Base-by-base conservation (phyloP, 805 yeast genomes). In the Kuraishia molischiana region DNA sequence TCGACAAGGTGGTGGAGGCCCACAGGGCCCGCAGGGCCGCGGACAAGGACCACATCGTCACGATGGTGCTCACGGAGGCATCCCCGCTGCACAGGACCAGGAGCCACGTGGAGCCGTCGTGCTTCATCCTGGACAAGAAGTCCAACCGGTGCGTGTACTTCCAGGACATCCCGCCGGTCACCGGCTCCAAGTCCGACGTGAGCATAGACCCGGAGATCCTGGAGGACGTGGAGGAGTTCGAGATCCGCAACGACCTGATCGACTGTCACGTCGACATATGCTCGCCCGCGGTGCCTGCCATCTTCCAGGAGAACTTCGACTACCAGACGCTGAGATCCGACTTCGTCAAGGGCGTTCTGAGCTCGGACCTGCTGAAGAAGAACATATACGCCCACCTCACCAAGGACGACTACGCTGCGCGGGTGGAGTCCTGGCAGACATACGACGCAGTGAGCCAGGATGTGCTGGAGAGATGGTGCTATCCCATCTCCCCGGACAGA, bases 181-280 rank as follows among this genome's bases (percentile, higher is more conserved):
- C 61, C 47, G 71, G 79, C 3, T 60, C 62, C 21, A 62, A 63
- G 42, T 55, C 72, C 0, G 53, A 74, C 6, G 69, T 86, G 22
- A 68, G 73, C 39, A 74, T 87, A 35, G 96, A 87, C 52, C 83
- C 90, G 0, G 97, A 92, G 55, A 62, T 92, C 34, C 66, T 89
- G 46, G 86, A 79, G 42, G 77, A 72, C 41, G 78, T 84, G 24
- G 80, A 75, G 33, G 94, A 85, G 43, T 78, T 92, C 47, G 72
- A 74, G 8, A 67, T 92, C 41, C 75, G 96, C 53, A 92, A 92
- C 57, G 97, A 92, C 58, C 72, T 92, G 45, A 89, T 92, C 41
- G 98, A 92, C 63, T 92, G 98, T 57, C 92, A 84, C 55, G 87
- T 92, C 39, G 98, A 92, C 61, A 86, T 92, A 43, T 92, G 98